Conservation (phyloP, 306 rosid species). For the Quercus agrifolia region DNA sequence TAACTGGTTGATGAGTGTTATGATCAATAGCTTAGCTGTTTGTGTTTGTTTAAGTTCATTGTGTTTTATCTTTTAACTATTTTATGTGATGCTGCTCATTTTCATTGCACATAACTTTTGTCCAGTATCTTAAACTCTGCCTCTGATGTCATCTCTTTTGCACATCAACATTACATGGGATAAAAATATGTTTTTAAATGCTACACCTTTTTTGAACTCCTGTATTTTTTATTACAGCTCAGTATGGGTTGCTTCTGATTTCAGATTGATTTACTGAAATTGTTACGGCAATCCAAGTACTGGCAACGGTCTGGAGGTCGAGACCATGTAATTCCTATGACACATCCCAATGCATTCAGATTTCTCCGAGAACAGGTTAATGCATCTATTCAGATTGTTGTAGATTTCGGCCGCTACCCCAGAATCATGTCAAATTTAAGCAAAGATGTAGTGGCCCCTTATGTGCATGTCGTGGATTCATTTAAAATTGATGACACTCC, state of each 20-base stretch:
- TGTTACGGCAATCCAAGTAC: slow-evolving; percentile 61
- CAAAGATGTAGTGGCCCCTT: slow-evolving; percentile 89
- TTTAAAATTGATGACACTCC: slow-evolving; percentile 54
- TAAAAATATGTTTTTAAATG: not conserved
- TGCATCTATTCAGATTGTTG: slow-evolving; percentile 83
- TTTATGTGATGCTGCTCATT: not conserved
- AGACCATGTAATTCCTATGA: slow-evolving; percentile 89
- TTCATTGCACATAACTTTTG: not conserved
- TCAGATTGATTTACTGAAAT: slow-evolving; percentile 72
- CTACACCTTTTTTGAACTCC: not conserved
- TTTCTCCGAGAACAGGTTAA: slow-evolving; percentile 74
- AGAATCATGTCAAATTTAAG: slow-evolving; percentile 72
- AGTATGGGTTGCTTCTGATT: slow-evolving; percentile 24
- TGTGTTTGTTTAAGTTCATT: not conserved
- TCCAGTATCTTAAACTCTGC: not conserved
- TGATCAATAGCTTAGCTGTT: not conserved
- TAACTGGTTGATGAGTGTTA: not conserved
- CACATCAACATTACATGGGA: not conserved
- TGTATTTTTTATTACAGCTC: slow-evolving; percentile 16
- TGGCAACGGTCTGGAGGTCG: slow-evolving; percentile 84
- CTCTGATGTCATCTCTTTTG: not conserved
- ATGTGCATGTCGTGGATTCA: slow-evolving; percentile 92
- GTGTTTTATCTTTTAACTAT: not conserved
- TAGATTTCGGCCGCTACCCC: slow-evolving; percentile 91
- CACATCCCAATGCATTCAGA: slow-evolving; percentile 98